phyloP scores from a whole-genome alignment of 2,329 filamentous ascomycete species.

The Talaromyces islandicus region DNA sequence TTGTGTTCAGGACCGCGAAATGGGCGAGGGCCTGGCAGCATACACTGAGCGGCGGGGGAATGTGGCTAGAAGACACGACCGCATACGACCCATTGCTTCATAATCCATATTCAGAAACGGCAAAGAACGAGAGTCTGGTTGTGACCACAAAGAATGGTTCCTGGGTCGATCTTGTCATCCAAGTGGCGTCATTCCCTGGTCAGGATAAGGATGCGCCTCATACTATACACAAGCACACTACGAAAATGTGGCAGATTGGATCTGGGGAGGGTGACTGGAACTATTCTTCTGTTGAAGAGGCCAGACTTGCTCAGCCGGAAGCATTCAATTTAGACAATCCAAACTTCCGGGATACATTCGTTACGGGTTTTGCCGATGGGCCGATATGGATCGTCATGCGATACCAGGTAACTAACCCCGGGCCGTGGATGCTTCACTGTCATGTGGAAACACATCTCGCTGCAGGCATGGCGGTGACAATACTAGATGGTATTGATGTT shows the following conservation, averaged over 20 bases:
- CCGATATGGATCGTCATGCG: slow-evolving; percentile 39
- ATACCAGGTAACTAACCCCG: slow-evolving; percentile 43
- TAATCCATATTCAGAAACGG: slow-evolving; percentile 17
- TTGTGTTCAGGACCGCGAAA: slow-evolving; percentile 22
- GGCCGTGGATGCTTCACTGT: slow-evolving; percentile 46
- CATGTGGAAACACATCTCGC: slow-evolving; percentile 45
- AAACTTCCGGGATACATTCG: slow-evolving; percentile 36
- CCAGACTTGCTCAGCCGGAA: slow-evolving; percentile 32
- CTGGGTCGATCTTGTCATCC: slow-evolving; percentile 31
- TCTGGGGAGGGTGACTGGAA: slow-evolving; percentile 32
- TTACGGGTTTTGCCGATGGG: slow-evolving; percentile 20
- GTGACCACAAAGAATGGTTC: not conserved
- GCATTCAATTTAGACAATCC: slow-evolving; percentile 42
- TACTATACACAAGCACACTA: slow-evolving; percentile 45
- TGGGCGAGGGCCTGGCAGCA: slow-evolving; percentile 3
- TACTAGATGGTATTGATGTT: slow-evolving; percentile 44
- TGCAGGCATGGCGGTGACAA: slow-evolving; percentile 44
- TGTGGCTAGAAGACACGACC: not conserved
- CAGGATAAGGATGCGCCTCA: slow-evolving; percentile 31
- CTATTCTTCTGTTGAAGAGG: slow-evolving; percentile 37
- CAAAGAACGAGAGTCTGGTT: slow-evolving; percentile 16
- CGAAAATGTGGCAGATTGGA: slow-evolving; percentile 41
- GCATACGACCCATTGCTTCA: slow-evolving; percentile 1
- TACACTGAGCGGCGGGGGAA: not conserved
- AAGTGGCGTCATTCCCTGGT: slow-evolving; percentile 19